Base-by-base conservation (phyloP, 306 rosid species). In the Carpinus viminea region DNA sequence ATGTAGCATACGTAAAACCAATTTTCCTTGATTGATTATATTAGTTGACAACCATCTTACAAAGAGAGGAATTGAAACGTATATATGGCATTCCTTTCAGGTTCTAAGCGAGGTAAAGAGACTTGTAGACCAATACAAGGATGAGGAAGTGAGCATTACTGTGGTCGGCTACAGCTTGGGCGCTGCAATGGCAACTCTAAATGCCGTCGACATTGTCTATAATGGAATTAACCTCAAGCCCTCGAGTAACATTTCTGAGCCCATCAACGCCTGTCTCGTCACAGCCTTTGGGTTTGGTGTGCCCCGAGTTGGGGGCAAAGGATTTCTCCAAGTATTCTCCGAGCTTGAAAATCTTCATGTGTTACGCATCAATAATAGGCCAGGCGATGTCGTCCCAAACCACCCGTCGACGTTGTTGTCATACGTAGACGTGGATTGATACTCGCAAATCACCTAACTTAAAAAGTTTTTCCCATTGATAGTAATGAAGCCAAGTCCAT, bases 111-210 rank as follows among this genome's bases (percentile, higher is more conserved):
- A 90, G 79, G 75, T 91, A 17, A 70, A 71, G 4, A 88, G 90
- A 74, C 86, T 91, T 5, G 82, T 90, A n/a, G 92, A 89, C 17
- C 51, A 74, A 46, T 90, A 74, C 45, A 86, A 90, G 77, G 68
- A 85, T 5, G 95, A 93, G 72, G 97, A 91, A 78, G 76, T 88
- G 4, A 93, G 93, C 90, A 90, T 93, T 78, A 87, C 86, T 0
- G 38, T 85, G 9, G 83, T 89, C 1, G 97, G 95, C 0, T 93
- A 90, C 81, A 93, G 97, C 51, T 86, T 91, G 20, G 98, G 97
- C 0, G 98, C 91, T 17, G 95, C 92, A 70, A 18, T 91, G 28
- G 90, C 97, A 9, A 91, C 90, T 5, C 72, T 91, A 5, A 93
- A 84, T 41, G 91, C 91, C 9, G 61, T 85, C 0, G 98, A 93